phyloP scores from a whole-genome alignment of 768 basidiomycete species.

The Dioszegia hungarica region DNA sequence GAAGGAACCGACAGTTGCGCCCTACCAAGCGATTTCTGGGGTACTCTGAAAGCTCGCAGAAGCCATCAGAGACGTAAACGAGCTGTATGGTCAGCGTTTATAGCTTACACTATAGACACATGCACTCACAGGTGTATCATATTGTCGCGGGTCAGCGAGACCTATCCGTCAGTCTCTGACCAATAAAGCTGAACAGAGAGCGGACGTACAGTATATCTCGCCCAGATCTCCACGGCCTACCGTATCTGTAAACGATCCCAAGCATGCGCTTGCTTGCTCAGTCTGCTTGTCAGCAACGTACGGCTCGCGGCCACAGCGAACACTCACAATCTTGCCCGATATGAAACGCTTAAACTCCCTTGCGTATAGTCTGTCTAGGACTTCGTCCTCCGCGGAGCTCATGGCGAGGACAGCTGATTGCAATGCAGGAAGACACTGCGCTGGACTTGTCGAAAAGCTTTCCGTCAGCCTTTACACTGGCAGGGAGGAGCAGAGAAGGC shows the following conservation, averaged over 20 bases:
- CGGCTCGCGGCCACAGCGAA: too few species aligned
- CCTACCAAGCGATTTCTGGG: conserved; percentile 17
- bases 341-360: conserved; percentile 24
- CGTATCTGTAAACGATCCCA: conserved; percentile 11
- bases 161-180: conserved; percentile 4
- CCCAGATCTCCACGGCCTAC: conserved; percentile 19
- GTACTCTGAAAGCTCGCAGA: conserved; percentile 24
- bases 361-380: conserved; percentile 11
- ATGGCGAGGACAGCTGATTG: conserved; percentile 3
- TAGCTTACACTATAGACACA: too few species aligned
- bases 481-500: not conserved
- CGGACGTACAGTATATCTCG: conserved; percentile 23
- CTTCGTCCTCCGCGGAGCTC: conserved; percentile 10
- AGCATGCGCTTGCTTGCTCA: conserved; percentile 17
- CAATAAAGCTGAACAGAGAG: too few species aligned
- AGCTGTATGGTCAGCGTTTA: conserved; percentile 7
- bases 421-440: not conserved
- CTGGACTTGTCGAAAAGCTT: not conserved
- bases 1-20: conserved; percentile 24
- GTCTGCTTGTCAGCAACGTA: conserved; percentile 2
- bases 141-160: conserved; percentile 20
- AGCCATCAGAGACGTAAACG: conserved; percentile 22
- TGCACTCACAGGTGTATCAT: conserved; percentile 18
- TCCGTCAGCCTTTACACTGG: not conserved
- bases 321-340: conserved; percentile 19